Evolutionary conservation across 805 yeast species (phyloP), one percentile per base, ranked within the genome.

Genomic region (Naumovozyma dairenensis): DNA sequence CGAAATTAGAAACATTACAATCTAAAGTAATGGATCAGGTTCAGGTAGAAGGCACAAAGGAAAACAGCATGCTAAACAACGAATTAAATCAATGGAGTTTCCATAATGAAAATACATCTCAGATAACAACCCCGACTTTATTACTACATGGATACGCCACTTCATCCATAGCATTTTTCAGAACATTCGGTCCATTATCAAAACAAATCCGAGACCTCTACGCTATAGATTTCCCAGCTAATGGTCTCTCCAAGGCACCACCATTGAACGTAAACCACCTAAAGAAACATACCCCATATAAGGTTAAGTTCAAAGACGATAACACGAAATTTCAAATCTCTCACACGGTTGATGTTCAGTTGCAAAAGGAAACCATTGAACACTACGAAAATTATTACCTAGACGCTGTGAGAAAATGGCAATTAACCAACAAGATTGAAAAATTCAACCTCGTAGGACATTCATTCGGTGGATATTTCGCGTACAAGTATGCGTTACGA

Each of bases 61-160:
- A 33, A 9, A 51, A 53, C 32, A 22, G 37, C 17, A 25, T 51
- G 38, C 25, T 44, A 8, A 33, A 35, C 12, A 37, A 38, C 24
- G 55, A 48, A 25, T 39, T 54, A n/a, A 53, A 53, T 27, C 55
- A 54, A 32, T 53, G 55, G 58, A 51, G 50, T 43, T 46, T 53
- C 44, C 51, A 36, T 10, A 58, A 53, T 29, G 24, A 32, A 5
- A 28, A 21, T 10, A 44, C 43, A 2, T 12, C 14, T 5, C 13
- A 12, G 15, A 44, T 59, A 5, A 33, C 33, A 5, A 51, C 54
- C 2, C 67, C 69, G 2, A 52, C 64, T 1, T 45, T 89, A 3
- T 57, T 89, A 40, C 59, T 89, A 3, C 98, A 89, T 57, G 98
- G 97, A 0, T 86, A 84, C 51, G 95, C 94, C 1, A 93, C 97